Evolutionary conservation across 2,329 filamentous ascomycete genomes (phyloP).

Genomic region (Ophioceras dolichostomum): DNA sequence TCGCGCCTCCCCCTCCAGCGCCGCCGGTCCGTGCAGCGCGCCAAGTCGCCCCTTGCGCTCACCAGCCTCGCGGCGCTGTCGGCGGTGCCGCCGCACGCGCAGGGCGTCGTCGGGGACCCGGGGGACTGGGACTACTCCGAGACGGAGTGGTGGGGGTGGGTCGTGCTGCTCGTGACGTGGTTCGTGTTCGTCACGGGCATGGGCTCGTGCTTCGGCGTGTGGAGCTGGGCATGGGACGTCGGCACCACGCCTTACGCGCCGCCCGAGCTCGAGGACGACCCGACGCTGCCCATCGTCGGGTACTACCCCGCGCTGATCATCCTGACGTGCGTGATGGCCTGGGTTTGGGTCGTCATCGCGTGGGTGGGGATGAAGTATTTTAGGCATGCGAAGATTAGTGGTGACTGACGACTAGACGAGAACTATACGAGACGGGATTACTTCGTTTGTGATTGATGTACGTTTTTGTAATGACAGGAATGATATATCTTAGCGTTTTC

Average conservation of each 20-base stretch:
- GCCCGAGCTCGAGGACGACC: constrained; percentile 88
- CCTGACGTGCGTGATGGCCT: constrained; percentile 88
- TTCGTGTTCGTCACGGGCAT: constrained; percentile 92
- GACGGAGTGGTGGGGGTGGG: constrained; percentile 98
- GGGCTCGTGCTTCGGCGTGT: constrained; percentile 87
- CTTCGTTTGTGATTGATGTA: too few relatives aligned
- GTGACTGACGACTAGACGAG: constrained; percentile 32
- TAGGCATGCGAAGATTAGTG: constrained; percentile 81
- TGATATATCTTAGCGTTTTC: too few relatives aligned
- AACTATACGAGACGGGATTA: neutral
- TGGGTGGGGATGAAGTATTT: constrained; percentile 99
- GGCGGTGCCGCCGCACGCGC: constrained; percentile 21
- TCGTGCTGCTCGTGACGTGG: constrained; percentile 85
- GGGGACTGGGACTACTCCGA: constrained; percentile 79
- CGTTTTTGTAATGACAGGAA: too few relatives aligned
- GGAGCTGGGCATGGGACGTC: constrained; percentile 99
- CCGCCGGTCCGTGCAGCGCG: constrained; percentile 31
- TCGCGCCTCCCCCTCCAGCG: constrained; percentile 26
- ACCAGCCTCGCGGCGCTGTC: constrained; percentile 32
- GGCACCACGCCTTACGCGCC: constrained; percentile 92
- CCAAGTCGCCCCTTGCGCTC: constrained; percentile 49
- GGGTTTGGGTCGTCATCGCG: constrained; percentile 95
- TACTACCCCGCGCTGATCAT: constrained; percentile 96
- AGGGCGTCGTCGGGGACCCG: neutral
- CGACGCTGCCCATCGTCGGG: constrained; percentile 85